Conservation (phyloP, 345 rosid species). For the Syzygium jambos region DNA sequence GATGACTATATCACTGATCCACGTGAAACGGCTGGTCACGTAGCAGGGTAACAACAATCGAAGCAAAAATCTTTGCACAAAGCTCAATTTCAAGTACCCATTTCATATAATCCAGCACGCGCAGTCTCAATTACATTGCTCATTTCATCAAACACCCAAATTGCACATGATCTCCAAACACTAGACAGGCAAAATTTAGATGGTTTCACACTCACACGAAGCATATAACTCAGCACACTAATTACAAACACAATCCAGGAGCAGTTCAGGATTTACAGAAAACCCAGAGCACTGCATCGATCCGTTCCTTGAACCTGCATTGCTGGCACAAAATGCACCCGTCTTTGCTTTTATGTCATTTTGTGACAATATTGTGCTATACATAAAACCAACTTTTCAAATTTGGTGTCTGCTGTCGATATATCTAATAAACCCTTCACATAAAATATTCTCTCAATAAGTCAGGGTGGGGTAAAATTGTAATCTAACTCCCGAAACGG, state of each 20-base stretch:
- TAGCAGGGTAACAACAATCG: neutral
- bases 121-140: neutral
- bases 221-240: neutral
- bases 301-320: neutral
- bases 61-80: neutral
- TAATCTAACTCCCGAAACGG: too few species aligned
- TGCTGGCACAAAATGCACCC: neutral
- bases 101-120: neutral
- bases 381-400: neutral
- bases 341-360: neutral
- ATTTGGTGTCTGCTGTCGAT: neutral
- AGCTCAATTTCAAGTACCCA: neutral
- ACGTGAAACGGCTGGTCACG: accelerated
- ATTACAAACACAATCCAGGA: neutral
- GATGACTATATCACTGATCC: neutral
- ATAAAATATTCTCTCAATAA: neutral
- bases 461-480: too few species aligned
- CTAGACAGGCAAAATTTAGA: neutral
- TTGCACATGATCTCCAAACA: neutral
- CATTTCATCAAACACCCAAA: neutral
- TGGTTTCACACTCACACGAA: neutral
- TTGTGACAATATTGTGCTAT: neutral
- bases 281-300: neutral
- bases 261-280: neutral
- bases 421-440: neutral